These are phyloP conservation scores for Trichoderma cornu-damae DNA, from an alignment of 2,329 filamentous ascomycete genomes.

Conservation along the genomic window DNA sequence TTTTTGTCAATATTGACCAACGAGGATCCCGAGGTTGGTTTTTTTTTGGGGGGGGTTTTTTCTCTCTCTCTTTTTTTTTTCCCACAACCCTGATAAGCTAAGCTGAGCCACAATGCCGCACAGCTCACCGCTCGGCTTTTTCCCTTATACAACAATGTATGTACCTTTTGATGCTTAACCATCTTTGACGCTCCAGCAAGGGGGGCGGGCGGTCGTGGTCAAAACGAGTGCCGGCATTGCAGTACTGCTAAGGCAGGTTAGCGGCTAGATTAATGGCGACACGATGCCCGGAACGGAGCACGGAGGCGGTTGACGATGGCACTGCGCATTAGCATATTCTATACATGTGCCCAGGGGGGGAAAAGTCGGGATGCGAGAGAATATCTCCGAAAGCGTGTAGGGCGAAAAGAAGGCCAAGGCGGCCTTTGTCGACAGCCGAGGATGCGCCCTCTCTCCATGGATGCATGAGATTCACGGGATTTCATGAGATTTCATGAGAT, in stretches of 20 bases:
- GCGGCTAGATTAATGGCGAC: neutral
- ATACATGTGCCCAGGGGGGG: neutral
- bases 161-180: neutral
- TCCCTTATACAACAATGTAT: neutral
- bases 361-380: neutral
- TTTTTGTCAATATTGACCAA: neutral
- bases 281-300: slow-evolving; percentile 1
- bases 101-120: neutral
- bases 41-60: no score
- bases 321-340: neutral
- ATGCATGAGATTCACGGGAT: no score
- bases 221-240: slow-evolving; percentile 10
- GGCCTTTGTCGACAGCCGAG: no score
- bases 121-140: slow-evolving; percentile 7
- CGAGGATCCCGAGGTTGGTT: neutral
- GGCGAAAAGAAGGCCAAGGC: no score
- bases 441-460: no score
- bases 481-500: no score
- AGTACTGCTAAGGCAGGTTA: slow-evolving; percentile 1
- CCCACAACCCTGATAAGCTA: slow-evolving; percentile 7
- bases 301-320: neutral
- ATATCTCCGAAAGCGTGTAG: neutral
- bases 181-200: neutral
- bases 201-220: neutral
- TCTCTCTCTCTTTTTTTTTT: no score